phyloP scores from a whole-genome alignment of 257 asterid species.

The Rehmannia glutinosa region DNA sequence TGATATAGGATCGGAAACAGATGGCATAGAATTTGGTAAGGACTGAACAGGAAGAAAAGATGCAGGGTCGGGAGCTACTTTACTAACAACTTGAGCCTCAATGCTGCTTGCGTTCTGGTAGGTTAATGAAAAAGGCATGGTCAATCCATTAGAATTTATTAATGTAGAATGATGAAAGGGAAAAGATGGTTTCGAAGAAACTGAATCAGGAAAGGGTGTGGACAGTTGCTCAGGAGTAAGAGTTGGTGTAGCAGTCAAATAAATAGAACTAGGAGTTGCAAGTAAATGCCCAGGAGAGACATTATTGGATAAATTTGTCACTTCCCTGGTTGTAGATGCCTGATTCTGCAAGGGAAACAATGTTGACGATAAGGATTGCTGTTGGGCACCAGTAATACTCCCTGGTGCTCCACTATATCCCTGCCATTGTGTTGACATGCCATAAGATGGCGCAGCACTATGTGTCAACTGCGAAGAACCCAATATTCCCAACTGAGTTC shows the following conservation, averaged over 20 bases:
- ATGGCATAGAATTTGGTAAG: conserved; percentile 29
- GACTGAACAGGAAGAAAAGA: conserved; percentile 31
- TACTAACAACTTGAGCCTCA: conserved; percentile 32
- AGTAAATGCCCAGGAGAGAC: conserved; percentile 28
- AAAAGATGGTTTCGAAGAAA: conserved; percentile 32
- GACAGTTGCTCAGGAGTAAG: conserved; percentile 32
- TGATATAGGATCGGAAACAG: conserved; percentile 34
- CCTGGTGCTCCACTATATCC: conserved; percentile 36
- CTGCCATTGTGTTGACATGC: conserved; percentile 36
- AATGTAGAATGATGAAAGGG: conserved; percentile 33
- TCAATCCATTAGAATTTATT: conserved; percentile 30
- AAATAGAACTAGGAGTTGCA: conserved; percentile 30
- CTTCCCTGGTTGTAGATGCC: conserved; percentile 19
- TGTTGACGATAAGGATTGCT: no score
- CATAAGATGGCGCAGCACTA: conserved; percentile 33
- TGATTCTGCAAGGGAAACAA: conserved; percentile 34
- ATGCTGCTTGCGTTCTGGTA: conserved; percentile 33
- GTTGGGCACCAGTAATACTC: conserved; percentile 26
- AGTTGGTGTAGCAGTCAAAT: conserved; percentile 21
- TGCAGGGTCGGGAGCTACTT: conserved; percentile 29
- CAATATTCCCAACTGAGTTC: conserved; percentile 34
- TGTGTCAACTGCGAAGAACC: conserved; percentile 33
- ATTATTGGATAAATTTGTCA: conserved; percentile 24
- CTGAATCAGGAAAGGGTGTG: conserved; percentile 22
- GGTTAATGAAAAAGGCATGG: conserved; percentile 32